Conservation (phyloP, 2,329 filamentous ascomycete species). For the Scytalidium lignicola region DNA sequence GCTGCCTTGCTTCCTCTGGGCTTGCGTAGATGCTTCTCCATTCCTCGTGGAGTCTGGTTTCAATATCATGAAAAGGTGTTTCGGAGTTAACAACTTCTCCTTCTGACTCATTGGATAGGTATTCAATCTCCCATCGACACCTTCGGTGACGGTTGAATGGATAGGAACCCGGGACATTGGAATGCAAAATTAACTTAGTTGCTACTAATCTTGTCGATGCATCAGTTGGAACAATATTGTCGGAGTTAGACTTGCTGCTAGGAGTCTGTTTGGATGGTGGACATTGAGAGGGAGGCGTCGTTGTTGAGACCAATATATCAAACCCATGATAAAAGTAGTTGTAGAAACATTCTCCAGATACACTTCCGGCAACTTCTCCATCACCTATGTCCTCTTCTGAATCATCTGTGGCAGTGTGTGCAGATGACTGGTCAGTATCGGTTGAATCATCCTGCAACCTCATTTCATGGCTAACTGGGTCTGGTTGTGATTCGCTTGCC, state of each 20-base stretch:
- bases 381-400: constrained; percentile 60
- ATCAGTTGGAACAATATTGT: constrained; percentile 19
- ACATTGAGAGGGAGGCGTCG: constrained; percentile 57
- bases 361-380: constrained; percentile 47
- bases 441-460: constrained; percentile 48
- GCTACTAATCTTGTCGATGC: constrained; percentile 66
- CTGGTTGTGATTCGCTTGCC: constrained; percentile 43
- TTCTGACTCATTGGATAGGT: constrained; percentile 41
- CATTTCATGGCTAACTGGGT: constrained; percentile 23
- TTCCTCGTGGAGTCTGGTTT: constrained; percentile 58
- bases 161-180: constrained; percentile 92
- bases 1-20: constrained; percentile 43
- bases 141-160: constrained; percentile 93
- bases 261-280: constrained; percentile 45
- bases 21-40: constrained; percentile 65
- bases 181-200: constrained; percentile 89
- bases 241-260: constrained; percentile 18
- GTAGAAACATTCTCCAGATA: constrained; percentile 79
- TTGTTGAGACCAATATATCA: constrained; percentile 83
- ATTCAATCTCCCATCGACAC: constrained; percentile 76
- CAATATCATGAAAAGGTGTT: constrained; percentile 69
- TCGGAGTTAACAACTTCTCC: constrained; percentile 44
- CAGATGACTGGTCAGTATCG: constrained; percentile 72
- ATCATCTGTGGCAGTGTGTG: constrained; percentile 65
- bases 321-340: constrained; percentile 98